Evolutionary conservation across 2,329 filamentous ascomycete species (phyloP).

Genomic region (Proliferodiscus dingleyae): DNA sequence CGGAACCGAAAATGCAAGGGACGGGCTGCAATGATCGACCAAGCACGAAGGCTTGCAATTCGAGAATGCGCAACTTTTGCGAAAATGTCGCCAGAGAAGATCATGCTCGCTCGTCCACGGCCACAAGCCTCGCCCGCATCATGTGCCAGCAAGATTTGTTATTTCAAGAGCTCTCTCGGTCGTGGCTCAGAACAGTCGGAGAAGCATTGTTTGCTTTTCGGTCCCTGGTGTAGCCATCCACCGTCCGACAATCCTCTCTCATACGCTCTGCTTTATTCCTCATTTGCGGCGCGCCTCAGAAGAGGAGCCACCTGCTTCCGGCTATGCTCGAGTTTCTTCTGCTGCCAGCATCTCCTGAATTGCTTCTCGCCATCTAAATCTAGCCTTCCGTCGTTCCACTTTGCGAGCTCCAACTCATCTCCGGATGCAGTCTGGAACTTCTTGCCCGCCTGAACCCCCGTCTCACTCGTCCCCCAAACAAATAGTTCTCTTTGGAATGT

Average conservation of each 20-base stretch:
- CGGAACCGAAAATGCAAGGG: too few species aligned
- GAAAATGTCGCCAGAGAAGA: too few species aligned
- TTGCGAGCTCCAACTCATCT: conserved; percentile 50
- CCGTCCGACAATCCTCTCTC: not conserved
- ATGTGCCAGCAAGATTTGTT: too few species aligned
- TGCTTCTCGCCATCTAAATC: conserved; percentile 37
- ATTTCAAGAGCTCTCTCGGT: too few species aligned
- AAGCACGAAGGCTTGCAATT: too few species aligned
- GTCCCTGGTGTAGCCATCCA: too few species aligned
- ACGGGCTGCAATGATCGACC: too few species aligned
- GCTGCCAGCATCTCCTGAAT: conserved; percentile 61
- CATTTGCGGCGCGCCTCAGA: conserved; percentile 49
- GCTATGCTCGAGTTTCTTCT: conserved; percentile 56
- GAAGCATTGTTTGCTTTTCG: too few species aligned
- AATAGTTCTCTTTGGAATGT: conserved; percentile 63
- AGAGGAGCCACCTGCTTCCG: conserved; percentile 67
- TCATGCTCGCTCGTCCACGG: too few species aligned
- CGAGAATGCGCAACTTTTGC: too few species aligned
- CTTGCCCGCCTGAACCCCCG: conserved; percentile 45
- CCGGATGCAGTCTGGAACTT: conserved; percentile 46
- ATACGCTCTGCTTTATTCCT: not conserved
- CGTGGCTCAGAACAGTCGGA: too few species aligned
- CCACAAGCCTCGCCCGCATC: too few species aligned
- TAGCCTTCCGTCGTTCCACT: conserved; percentile 46
- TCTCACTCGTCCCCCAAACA: conserved; percentile 54